A percentile compares a stretch with the other conserved stretches of the same genome.
phyloP scores from a whole-genome alignment of 441 rosid species.

The Gossypium trilobum region DNA sequence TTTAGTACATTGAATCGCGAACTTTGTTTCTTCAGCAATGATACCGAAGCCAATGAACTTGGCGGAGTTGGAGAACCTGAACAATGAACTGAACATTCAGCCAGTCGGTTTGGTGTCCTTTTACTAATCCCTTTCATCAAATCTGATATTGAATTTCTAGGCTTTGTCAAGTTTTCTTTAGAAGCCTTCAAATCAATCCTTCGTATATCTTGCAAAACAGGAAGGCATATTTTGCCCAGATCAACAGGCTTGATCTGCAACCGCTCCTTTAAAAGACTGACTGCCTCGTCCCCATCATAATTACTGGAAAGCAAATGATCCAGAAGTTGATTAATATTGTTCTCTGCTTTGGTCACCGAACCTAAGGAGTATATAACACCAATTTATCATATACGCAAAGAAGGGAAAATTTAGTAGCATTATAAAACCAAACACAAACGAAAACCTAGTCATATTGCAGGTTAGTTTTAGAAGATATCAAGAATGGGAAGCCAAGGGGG shows the following conservation, averaged over 20 bases:
- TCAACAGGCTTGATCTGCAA: constrained; percentile 53
- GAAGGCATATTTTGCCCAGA: constrained; percentile 40
- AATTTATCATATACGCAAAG: not conserved
- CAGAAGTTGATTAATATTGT: constrained; percentile 35
- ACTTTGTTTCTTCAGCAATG: constrained; percentile 33
- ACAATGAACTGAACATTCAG: constrained; percentile 10
- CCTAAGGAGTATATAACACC: not conserved
- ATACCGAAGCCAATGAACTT: constrained; percentile 37
- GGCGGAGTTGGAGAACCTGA: constrained; percentile 34
- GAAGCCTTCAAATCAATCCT: constrained; percentile 41
- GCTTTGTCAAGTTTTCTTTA: constrained; percentile 28
- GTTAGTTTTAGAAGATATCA: not conserved
- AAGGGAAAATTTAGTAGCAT: not conserved
- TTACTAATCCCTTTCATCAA: constrained; percentile 29
- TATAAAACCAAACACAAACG: not conserved
- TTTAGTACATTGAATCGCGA: constrained; percentile 21
- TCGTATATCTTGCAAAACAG: constrained; percentile 43
- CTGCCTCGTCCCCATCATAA: constrained; percentile 46
- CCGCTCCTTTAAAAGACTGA: constrained; percentile 40
- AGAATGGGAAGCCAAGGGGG: not conserved
- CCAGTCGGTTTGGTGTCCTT: constrained; percentile 9
- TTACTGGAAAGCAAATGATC: constrained; percentile 44
- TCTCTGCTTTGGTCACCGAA: constrained; percentile 31
- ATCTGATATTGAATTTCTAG: constrained; percentile 41
- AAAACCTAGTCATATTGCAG: not conserved